Evolutionary conservation across 495 filamentous ascomycete genomes (phyloP).

Genomic region (Penicillium coffeae): DNA sequence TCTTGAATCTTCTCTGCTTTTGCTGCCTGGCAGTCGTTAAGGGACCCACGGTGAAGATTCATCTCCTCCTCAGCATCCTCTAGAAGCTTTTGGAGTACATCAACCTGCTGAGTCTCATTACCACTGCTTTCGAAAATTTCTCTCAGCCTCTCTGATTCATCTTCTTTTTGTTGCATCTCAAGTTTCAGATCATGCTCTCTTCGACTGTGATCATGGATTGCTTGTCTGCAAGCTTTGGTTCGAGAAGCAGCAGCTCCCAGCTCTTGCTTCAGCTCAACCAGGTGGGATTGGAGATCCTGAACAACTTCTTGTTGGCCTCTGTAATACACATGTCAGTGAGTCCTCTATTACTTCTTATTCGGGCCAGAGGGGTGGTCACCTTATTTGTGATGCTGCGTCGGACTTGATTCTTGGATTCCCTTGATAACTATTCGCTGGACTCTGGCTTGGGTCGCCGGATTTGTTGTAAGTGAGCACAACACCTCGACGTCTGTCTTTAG

Average conservation of each 20-base stretch:
- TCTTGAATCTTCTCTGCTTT: conserved; percentile 46
- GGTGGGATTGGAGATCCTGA: conserved; percentile 34
- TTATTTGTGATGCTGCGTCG: conserved; percentile 65
- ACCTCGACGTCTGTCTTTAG: conserved; percentile 58
- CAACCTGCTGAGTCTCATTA: conserved; percentile 58
- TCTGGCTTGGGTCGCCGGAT: conserved; percentile 51
- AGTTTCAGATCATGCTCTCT: conserved; percentile 50
- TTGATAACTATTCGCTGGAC: conserved; percentile 48
- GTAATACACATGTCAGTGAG: background rate
- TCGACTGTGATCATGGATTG: conserved; percentile 39
- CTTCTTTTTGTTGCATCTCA: conserved; percentile 53
- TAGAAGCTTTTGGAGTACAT: conserved; percentile 52
- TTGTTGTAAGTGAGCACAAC: conserved; percentile 55
- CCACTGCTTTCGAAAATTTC: conserved; percentile 56
- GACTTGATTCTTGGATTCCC: conserved; percentile 72
- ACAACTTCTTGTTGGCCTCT: conserved; percentile 46
- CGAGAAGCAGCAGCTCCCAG: conserved; percentile 26
- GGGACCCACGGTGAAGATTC: conserved; percentile 40
- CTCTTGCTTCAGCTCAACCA: conserved; percentile 35
- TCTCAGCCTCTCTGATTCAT: conserved; percentile 54
- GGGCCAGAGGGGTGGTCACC: conserved; percentile 26
- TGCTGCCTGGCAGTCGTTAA: conserved; percentile 49
- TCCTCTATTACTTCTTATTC: background rate
- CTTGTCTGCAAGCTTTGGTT: conserved; percentile 36
- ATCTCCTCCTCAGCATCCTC: conserved; percentile 50